Conservation (phyloP, 208 protist genomes). For the Trypanosoma melophagium region DNA sequence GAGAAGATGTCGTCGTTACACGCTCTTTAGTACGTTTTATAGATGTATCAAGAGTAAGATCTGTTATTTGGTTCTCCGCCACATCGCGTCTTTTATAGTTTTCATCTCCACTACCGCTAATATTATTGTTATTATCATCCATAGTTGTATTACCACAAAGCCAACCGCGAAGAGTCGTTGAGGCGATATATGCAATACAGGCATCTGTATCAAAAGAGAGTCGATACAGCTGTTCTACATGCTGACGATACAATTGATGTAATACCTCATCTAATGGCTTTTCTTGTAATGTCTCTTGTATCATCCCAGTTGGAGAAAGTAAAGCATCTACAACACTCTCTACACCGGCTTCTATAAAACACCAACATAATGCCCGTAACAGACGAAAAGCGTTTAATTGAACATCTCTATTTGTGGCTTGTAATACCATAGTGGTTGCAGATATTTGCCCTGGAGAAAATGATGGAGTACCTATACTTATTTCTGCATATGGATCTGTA, state of each 20-base stretch:
- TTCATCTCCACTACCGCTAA: background rate
- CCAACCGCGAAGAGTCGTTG: slow-evolving; percentile 30
- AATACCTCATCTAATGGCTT: slow-evolving; percentile 17
- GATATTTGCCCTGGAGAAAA: background rate
- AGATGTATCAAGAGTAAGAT: background rate
- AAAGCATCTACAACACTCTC: slow-evolving; percentile 28
- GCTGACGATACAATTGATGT: slow-evolving; percentile 22
- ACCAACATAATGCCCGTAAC: slow-evolving; percentile 37
- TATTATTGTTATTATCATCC: background rate
- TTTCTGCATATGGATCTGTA: no score
- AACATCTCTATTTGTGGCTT: slow-evolving; percentile 19
- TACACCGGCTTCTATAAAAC: slow-evolving; percentile 37
- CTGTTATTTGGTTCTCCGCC: background rate
- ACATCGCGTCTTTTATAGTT: background rate
- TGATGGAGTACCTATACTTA: background rate
- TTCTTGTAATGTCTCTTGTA: slow-evolving; percentile 19
- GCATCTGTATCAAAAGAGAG: slow-evolving; percentile 33
- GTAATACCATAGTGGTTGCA: background rate
- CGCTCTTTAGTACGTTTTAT: background rate
- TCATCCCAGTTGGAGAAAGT: slow-evolving; percentile 14
- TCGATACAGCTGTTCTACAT: slow-evolving; percentile 26
- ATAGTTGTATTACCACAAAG: slow-evolving; percentile 15
- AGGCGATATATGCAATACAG: slow-evolving; percentile 22
- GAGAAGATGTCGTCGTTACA: background rate
- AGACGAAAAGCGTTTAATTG: slow-evolving; percentile 28